Conservation (phyloP, 2,329 filamentous ascomycete genomes). For the Scorias spongiosa region DNA sequence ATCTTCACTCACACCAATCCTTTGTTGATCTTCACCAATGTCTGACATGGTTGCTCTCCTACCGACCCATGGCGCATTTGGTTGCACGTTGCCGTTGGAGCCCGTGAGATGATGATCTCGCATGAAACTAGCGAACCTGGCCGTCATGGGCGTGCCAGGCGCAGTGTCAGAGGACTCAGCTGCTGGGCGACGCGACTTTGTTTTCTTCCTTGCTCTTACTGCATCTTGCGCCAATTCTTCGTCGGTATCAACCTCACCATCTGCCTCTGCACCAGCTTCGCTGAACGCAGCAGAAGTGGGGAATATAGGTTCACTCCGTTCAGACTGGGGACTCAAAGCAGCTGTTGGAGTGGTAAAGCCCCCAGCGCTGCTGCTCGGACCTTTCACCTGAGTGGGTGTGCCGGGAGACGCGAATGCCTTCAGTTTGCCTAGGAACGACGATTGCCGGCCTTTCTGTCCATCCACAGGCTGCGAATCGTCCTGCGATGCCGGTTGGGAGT, state of each 20-base stretch:
- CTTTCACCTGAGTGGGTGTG: slow-evolving; percentile 5
- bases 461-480: slow-evolving; percentile 10
- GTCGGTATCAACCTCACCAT: slow-evolving; percentile 55
- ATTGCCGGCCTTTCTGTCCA: slow-evolving; percentile 5
- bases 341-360: slow-evolving; percentile 9
- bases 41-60: slow-evolving; percentile 32
- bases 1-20: slow-evolving; percentile 35
- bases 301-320: slow-evolving; percentile 18
- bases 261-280: slow-evolving; percentile 63
- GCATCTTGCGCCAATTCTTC: slow-evolving; percentile 31
- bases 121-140: slow-evolving; percentile 35
- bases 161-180: slow-evolving; percentile 44
- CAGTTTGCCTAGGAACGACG: slow-evolving; percentile 16
- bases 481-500: slow-evolving; percentile 14
- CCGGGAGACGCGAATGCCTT: slow-evolving; percentile 14
- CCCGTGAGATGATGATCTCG: slow-evolving; percentile 28
- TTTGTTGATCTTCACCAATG: slow-evolving; percentile 25
- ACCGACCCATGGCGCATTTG: slow-evolving; percentile 43
- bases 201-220: slow-evolving; percentile 45
- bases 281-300: slow-evolving; percentile 11
- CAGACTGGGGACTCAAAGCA: slow-evolving; percentile 17
- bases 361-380: slow-evolving; percentile 8
- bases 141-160: slow-evolving; percentile 48
- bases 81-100: slow-evolving; percentile 45
- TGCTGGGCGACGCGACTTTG: slow-evolving; percentile 45